Evolutionary conservation across 208 protist genomes (phyloP).

Genomic region (Trypanosoma theileri): DNA sequence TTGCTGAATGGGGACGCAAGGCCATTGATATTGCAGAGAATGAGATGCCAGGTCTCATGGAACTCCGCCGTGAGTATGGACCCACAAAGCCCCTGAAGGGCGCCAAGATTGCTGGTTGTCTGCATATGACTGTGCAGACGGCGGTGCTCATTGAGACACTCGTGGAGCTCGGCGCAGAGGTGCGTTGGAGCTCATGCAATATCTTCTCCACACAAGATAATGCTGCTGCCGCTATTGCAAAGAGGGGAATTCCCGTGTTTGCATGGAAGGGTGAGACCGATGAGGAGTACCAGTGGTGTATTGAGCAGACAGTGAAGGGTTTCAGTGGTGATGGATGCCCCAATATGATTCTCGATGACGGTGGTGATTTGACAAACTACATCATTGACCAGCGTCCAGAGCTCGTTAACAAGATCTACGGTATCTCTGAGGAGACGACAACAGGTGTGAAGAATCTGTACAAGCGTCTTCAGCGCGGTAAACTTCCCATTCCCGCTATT

Average conservation of each 20-base stretch:
- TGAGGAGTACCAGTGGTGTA: slow-evolving; percentile 99
- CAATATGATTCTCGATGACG: slow-evolving; percentile 99
- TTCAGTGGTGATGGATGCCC: slow-evolving; percentile 88
- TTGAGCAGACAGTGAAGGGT: slow-evolving; percentile 91
- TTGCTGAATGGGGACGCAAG: slow-evolving; percentile 97
- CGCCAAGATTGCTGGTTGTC: slow-evolving; percentile 97
- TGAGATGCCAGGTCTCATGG: slow-evolving; percentile 99
- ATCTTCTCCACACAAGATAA: slow-evolving; percentile 99
- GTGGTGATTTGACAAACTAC: slow-evolving; percentile 98
- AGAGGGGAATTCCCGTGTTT: slow-evolving; percentile 96
- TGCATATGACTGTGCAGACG: slow-evolving; percentile 99
- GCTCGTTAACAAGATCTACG: slow-evolving; percentile 93
- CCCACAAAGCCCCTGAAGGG: slow-evolving; percentile 94
- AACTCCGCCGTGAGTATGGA: slow-evolving; percentile 91
- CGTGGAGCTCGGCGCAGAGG: slow-evolving; percentile 95
- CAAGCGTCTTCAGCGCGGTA: slow-evolving; percentile 93
- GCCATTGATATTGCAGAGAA: slow-evolving; percentile 98
- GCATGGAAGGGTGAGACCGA: slow-evolving; percentile 99
- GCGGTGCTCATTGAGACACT: slow-evolving; percentile 99
- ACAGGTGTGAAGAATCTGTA: slow-evolving; percentile 99
- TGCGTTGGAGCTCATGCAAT: slow-evolving; percentile 98
- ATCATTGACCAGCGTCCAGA: slow-evolving; percentile 94
- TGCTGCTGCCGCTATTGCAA: slow-evolving; percentile 85
- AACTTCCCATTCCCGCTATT: slow-evolving; percentile 98
- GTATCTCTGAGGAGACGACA: slow-evolving; percentile 99